These are phyloP conservation scores for Nosema muscidifuracis DNA, from an alignment of 371 early-diverging fungal genomes.

Conservation along the genomic window DNA sequence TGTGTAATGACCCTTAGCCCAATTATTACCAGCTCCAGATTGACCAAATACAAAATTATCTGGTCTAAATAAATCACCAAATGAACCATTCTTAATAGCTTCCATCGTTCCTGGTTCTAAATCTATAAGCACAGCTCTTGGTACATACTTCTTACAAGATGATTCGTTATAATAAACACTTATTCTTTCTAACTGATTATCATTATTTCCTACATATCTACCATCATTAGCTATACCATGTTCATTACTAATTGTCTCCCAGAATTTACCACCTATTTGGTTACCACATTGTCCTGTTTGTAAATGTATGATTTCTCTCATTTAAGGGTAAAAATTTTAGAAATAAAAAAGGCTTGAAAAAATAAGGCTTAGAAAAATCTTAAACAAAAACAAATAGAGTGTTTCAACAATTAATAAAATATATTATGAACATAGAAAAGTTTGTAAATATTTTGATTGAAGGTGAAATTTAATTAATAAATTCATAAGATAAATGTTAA, in stretches of 20 bases:
- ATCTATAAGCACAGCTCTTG: slow-evolving; percentile 92
- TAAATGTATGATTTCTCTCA: slow-evolving; percentile 98
- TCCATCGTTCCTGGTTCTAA: slow-evolving; percentile 98
- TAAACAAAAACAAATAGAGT: not conserved
- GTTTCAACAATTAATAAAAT: not conserved
- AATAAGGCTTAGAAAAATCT: not conserved
- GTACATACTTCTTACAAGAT: slow-evolving; percentile 71
- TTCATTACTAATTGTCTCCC: slow-evolving; percentile 82
- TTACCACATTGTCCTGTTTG: slow-evolving; percentile 83
- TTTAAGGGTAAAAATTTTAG: slow-evolving; percentile 61
- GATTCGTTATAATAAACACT: slow-evolving; percentile 94
- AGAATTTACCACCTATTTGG: slow-evolving; percentile 79
- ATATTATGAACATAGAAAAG: no score
- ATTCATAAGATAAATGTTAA: no score
- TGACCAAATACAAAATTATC: slow-evolving; percentile 80
- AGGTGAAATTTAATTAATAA: no score
- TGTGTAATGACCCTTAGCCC: slow-evolving; percentile 92
- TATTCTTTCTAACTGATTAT: slow-evolving; percentile 83
- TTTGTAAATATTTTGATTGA: no score
- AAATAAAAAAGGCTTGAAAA: slow-evolving; percentile 27
- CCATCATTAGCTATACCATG: slow-evolving; percentile 77
- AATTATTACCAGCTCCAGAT: slow-evolving; percentile 88
- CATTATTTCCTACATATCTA: slow-evolving; percentile 68
- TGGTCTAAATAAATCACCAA: slow-evolving; percentile 72
- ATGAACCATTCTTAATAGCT: slow-evolving; percentile 71